Percentiles rank a stretch among this genome's conserved stretches.
Evolutionary conservation across 768 basidiomycete species (phyloP).

Genomic region (Suillus variegatus): DNA sequence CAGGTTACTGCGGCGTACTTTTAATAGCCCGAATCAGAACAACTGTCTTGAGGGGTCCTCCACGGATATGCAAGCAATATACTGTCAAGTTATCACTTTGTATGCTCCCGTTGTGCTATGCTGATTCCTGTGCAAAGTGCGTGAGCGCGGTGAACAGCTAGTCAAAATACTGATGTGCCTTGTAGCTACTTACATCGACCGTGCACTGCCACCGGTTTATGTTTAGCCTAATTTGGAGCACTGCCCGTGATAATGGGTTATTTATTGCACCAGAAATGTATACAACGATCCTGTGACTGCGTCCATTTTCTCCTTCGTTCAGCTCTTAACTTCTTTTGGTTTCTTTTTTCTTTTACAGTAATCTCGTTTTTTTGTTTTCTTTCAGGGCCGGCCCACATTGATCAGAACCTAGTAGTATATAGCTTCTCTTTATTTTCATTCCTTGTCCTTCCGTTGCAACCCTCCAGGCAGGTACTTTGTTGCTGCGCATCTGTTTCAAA

Average conservation of each 20-base stretch:
- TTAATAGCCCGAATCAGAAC: neutral
- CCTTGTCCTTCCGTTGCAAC: slow-evolving; percentile 2
- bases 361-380: neutral
- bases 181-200: neutral
- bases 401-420: neutral
- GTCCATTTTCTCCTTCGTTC: neutral
- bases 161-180: neutral
- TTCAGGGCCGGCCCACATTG: neutral
- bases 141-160: no score
- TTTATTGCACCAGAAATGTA: neutral
- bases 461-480: neutral
- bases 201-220: neutral
- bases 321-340: neutral
- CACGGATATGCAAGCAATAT: neutral
- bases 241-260: neutral
- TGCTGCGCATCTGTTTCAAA: slow-evolving; percentile 15
- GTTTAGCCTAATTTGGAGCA: neutral
- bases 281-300: neutral
- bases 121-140: neutral
- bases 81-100: neutral
- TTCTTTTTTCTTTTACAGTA: neutral
- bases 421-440: neutral
- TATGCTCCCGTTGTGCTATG: neutral
- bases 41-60: neutral
- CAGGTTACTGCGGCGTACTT: no score